Conservation (phyloP, 148 eudicot genomes). For the Rhododendron mucronatum region DNA sequence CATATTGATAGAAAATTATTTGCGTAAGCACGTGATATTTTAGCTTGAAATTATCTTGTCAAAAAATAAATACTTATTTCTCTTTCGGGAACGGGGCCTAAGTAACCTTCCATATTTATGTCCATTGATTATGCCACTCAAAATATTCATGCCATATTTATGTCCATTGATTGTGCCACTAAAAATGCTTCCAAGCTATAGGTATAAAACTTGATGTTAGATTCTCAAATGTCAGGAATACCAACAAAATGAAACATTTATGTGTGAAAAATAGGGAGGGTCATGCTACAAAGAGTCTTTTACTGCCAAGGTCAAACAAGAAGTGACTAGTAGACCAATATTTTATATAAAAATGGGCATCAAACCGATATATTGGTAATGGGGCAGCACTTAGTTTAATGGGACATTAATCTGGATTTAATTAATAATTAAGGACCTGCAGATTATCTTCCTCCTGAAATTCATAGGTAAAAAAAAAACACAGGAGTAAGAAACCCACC, state of each 20-base stretch:
- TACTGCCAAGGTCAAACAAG: constrained; percentile 1
- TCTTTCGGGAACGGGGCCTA: too few relatives aligned
- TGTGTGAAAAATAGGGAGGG: constrained; percentile 5
- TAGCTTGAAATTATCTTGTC: too few relatives aligned
- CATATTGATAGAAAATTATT: too few relatives aligned
- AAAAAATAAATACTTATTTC: too few relatives aligned
- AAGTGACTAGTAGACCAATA: neutral
- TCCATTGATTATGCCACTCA: too few relatives aligned
- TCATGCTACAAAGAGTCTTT: neutral
- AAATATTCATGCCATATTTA: neutral
- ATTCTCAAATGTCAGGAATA: constrained; percentile 1
- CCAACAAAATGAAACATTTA: neutral
- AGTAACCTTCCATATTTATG: too few relatives aligned
- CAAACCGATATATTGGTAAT: constrained; percentile 1
- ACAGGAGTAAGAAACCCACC: neutral
- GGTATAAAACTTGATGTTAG: neutral
- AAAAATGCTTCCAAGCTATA: neutral
- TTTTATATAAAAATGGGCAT: neutral
- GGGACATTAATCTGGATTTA: neutral
- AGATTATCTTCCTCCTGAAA: neutral
- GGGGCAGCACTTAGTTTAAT: neutral
- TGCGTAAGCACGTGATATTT: too few relatives aligned
- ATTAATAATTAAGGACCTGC: neutral
- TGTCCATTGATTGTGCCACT: neutral
- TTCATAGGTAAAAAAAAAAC: neutral